phyloP scores from a whole-genome alignment of 441 rosid species.

The Gossypium davidsonii region DNA sequence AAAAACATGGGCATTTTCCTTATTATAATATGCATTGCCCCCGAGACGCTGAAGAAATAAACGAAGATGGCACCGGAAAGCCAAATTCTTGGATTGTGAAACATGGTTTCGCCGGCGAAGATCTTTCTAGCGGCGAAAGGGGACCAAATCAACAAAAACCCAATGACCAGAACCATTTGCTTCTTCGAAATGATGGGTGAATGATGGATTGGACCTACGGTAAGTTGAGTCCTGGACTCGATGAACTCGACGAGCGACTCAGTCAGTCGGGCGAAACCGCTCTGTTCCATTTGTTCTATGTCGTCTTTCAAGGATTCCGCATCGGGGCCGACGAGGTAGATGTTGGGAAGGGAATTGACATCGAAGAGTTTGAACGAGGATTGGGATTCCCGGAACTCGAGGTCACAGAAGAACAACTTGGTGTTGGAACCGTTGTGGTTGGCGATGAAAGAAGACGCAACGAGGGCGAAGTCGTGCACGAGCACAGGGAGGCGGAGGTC shows the following conservation, averaged over 20 bases:
- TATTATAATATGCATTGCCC: slow-evolving; percentile 84
- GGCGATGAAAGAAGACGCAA: slow-evolving; percentile 61
- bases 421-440: slow-evolving; percentile 43
- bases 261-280: slow-evolving; percentile 62
- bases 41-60: slow-evolving; percentile 89
- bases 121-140: slow-evolving; percentile 54
- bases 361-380: slow-evolving; percentile 68
- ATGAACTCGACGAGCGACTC: slow-evolving; percentile 84
- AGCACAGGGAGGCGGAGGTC: slow-evolving; percentile 66
- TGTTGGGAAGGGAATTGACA: slow-evolving; percentile 80
- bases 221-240: slow-evolving; percentile 47
- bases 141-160: slow-evolving; percentile 31
- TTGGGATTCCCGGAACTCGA: slow-evolving; percentile 73
- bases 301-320: slow-evolving; percentile 53
- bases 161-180: slow-evolving; percentile 38
- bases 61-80: slow-evolving; percentile 60
- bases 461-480: slow-evolving; percentile 55
- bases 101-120: slow-evolving; percentile 48
- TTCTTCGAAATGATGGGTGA: slow-evolving; percentile 57
- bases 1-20: slow-evolving; percentile 93
- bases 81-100: slow-evolving; percentile 70
- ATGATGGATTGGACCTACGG: slow-evolving; percentile 65
- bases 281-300: slow-evolving; percentile 69
- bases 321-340: slow-evolving; percentile 61
- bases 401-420: slow-evolving; percentile 80